Conservation (phyloP, 352 stramenopile genomes). For the Poterioochromonas sp. region DNA sequence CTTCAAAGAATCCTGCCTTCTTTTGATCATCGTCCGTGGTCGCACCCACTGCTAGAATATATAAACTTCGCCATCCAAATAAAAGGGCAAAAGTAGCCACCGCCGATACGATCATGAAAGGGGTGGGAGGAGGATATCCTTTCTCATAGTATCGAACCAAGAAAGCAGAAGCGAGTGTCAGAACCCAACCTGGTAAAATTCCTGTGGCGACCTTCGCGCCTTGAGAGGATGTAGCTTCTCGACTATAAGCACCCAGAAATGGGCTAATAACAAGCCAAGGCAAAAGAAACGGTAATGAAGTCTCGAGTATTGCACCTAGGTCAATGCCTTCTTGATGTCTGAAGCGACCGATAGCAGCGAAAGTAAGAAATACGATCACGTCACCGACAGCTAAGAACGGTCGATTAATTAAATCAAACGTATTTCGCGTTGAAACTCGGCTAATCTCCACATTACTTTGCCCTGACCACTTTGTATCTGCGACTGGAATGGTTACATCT, state of each 20-base stretch:
- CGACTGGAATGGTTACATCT: too few relatives aligned
- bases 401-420: not conserved
- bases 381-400: not conserved
- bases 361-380: not conserved
- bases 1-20: conserved; percentile 1
- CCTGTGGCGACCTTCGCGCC: not conserved
- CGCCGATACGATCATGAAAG: not conserved
- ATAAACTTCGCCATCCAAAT: not conserved
- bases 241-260: conserved; percentile 12
- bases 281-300: not conserved
- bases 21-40: not conserved
- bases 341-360: not conserved
- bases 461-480: not conserved
- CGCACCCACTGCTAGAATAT: not conserved
- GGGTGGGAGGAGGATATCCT: not conserved
- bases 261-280: not conserved
- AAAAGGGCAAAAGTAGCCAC: not conserved
- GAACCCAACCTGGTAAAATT: not conserved
- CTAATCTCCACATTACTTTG: not conserved
- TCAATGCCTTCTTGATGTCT: not conserved
- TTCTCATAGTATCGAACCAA: not conserved
- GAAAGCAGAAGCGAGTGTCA: not conserved
- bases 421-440: not conserved
- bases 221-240: not conserved
- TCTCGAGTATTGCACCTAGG: not conserved